Conservation (phyloP, 345 rosid species). For the Laguncularia racemosa region DNA sequence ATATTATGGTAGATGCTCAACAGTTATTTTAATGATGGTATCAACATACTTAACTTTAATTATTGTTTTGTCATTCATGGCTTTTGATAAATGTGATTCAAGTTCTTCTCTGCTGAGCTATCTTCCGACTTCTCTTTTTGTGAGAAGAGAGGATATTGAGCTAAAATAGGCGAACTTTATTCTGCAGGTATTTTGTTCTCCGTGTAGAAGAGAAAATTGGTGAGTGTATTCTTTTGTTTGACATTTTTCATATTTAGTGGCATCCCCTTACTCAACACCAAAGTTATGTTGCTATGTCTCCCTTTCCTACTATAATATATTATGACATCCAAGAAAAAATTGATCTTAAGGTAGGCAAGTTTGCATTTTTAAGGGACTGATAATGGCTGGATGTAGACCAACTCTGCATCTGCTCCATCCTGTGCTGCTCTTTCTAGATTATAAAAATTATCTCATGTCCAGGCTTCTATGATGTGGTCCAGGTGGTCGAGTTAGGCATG, state of each 20-base stretch:
- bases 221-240: conserved; percentile 24
- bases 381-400: not conserved
- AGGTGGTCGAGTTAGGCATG: conserved; percentile 94
- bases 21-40: not conserved
- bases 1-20: too few relatives aligned
- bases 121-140: not conserved
- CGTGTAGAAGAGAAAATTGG: conserved; percentile 96
- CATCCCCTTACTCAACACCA: too few relatives aligned
- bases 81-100: not conserved
- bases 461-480: conserved; percentile 21
- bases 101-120: too few relatives aligned
- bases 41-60: not conserved
- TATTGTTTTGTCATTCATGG: not conserved
- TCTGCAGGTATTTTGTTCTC: conserved; percentile 97
- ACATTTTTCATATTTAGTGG: too few relatives aligned
- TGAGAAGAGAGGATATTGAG: not conserved
- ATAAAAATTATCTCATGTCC: not conserved
- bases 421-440: not conserved
- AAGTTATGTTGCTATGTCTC: too few relatives aligned
- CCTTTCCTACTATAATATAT: too few relatives aligned
- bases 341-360: too few relatives aligned
- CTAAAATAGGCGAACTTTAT: conserved; percentile 14
- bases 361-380: not conserved
- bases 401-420: not conserved
- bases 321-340: too few relatives aligned